These are phyloP conservation scores for Scheffersomyces stipitis DNA, from an alignment of 805 yeast species.

Conservation along the genomic window DNA sequence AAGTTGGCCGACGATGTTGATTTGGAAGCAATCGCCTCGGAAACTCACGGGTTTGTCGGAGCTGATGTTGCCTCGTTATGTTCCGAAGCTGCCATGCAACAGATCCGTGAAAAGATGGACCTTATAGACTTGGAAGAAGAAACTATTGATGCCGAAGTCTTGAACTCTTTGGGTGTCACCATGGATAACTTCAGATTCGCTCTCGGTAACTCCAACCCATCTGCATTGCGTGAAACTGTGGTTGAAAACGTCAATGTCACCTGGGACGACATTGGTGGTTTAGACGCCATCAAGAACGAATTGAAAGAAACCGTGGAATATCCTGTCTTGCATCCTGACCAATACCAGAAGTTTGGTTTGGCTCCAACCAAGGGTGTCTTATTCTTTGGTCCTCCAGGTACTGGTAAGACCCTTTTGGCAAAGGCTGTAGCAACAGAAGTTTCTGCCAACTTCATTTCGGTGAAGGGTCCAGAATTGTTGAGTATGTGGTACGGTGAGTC, in stretches of 20 bases:
- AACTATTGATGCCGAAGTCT: constrained; percentile 94
- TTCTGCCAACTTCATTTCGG: constrained; percentile 96
- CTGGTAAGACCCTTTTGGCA: constrained; percentile 97
- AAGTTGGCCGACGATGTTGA: constrained; percentile 94
- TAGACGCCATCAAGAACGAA: constrained; percentile 93
- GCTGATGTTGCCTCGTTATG: constrained; percentile 98
- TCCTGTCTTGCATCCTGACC: constrained; percentile 98
- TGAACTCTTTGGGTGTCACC: constrained; percentile 95
- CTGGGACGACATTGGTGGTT: constrained; percentile 99
- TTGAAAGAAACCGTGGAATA: constrained; percentile 98
- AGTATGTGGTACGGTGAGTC: constrained; percentile 99
- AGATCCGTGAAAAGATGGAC: constrained; percentile 99
- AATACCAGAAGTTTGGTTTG: constrained; percentile 95
- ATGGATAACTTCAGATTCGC: constrained; percentile 99
- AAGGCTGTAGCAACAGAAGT: constrained; percentile 99
- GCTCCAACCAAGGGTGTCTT: constrained; percentile 98
- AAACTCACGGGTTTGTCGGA: constrained; percentile 99
- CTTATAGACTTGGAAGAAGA: constrained; percentile 94
- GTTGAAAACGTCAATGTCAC: constrained; percentile 98
- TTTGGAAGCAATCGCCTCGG: constrained; percentile 91
- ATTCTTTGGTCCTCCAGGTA: constrained; percentile 99
- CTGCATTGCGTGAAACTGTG: constrained; percentile 98
- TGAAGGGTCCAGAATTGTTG: constrained; percentile 93
- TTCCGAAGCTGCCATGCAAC: constrained; percentile 99
- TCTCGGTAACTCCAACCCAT: constrained; percentile 95